Conservation (phyloP, 139 green algal genomes). For the Asterochloris sp. region DNA sequence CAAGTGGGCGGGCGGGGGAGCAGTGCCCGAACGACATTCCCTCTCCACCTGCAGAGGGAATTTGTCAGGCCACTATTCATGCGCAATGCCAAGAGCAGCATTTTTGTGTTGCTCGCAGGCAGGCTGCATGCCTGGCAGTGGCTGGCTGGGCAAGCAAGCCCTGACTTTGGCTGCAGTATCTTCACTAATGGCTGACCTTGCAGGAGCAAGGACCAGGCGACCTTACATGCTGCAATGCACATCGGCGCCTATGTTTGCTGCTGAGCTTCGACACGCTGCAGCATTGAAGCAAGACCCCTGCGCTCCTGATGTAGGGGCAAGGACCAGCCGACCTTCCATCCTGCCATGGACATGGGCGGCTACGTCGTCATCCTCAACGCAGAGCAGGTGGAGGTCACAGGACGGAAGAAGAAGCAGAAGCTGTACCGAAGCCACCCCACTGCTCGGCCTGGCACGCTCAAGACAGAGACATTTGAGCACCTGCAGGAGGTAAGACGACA, state of each 20-base stretch:
- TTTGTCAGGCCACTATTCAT: background rate
- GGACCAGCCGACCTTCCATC: slow-evolving; percentile 80
- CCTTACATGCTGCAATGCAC: background rate
- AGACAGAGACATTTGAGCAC: slow-evolving; percentile 75
- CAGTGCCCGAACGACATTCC: too few species aligned
- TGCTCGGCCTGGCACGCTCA: slow-evolving; percentile 72
- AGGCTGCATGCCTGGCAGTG: background rate
- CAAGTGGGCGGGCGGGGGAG: too few species aligned
- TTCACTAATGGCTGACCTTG: background rate
- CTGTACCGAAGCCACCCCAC: slow-evolving; percentile 86
- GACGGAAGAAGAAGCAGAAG: slow-evolving; percentile 90
- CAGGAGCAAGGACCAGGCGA: background rate
- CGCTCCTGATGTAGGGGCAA: slow-evolving; percentile 72
- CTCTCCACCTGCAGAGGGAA: too few species aligned
- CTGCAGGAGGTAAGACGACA: slow-evolving; percentile 57
- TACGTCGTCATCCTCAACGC: slow-evolving; percentile 98
- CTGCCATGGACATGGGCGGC: slow-evolving; percentile 94
- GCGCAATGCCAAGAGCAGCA: background rate
- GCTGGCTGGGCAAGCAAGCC: background rate
- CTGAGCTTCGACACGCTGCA: background rate
- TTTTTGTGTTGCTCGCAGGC: background rate
- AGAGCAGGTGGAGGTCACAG: slow-evolving; percentile 87
- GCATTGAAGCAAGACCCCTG: background rate
- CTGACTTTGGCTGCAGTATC: background rate
- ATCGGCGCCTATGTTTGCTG: background rate